Evolutionary conservation across 2,329 filamentous ascomycete species (phyloP), one percentile per base, ranked within the genome.

Genomic region (Diplodia sapinea): DNA sequence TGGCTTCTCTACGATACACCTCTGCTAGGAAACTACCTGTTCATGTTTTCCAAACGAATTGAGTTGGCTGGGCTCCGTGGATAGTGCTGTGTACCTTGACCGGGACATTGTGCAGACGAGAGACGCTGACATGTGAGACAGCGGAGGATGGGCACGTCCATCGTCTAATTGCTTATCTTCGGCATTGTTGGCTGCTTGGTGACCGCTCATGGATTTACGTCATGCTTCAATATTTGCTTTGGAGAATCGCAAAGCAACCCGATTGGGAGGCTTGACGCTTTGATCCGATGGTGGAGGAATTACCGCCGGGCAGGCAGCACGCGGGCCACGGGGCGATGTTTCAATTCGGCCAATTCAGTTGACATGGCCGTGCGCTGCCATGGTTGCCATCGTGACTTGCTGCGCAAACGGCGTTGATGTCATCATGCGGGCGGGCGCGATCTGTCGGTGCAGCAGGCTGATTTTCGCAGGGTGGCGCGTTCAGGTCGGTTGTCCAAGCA

Each of bases 1-100:
- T 68, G 66, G 56, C 56, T 68, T 65, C 55, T 59, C 64, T 63
- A 63, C 59, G 59, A 63, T 63, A 63, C 59, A 63, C 59, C 59
- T 23, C 59, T 63, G 59, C 59, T 63, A 63, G 59, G 59, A 63
- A 63, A 63, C 59, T 63, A 63, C 59, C 59, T 63, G 59, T 63
- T 66, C 62, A 65, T 65, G 62, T 54, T 40, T 54, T 54, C 50
- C 62, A 47, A 43, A 65, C 62, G 51, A 47, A 65, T 65, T 47
- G 50, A 54, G 31, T 54, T 36, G 50, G 62, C 62, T 65, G 62
- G 50, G 12, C 62, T 7, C 54, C 17, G 43, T 65, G 49, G 20
- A 55, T 54, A 47, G 57, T 62, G 43, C 57, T 40, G 29, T 33
- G 29, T 52, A 15, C 38, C 13, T 43, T 13, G 38, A 43, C 40